These are phyloP conservation scores for Pseudopyrenochaeta lycopersici DNA, from an alignment of 2,329 filamentous ascomycete genomes.

Conservation along the genomic window DNA sequence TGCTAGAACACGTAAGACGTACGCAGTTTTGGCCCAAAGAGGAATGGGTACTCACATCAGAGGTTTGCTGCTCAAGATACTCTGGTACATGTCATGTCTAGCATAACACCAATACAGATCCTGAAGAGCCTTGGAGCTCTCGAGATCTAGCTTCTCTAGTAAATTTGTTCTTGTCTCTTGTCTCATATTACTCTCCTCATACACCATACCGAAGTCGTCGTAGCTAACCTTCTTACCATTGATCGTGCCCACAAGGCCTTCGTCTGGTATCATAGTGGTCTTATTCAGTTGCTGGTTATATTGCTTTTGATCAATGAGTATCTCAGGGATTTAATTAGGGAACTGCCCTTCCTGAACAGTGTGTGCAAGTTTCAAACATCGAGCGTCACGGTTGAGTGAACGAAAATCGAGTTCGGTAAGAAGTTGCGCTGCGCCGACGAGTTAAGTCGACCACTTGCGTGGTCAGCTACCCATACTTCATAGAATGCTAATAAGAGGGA, in stretches of 20 bases:
- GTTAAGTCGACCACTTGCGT: conserved; percentile 94
- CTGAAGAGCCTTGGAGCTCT: conserved; percentile 80
- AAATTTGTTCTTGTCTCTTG: conserved; percentile 48
- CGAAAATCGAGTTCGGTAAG: conserved; percentile 83
- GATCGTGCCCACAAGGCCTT: conserved; percentile 65
- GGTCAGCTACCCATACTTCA: conserved; percentile 93
- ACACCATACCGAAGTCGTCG: conserved; percentile 64
- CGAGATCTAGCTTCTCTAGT: conserved; percentile 66
- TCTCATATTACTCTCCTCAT: conserved; percentile 43
- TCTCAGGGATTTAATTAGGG: conserved; percentile 40
- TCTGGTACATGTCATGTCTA: conserved; percentile 94
- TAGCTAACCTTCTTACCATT: conserved; percentile 67
- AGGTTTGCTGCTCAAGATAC: conserved; percentile 83
- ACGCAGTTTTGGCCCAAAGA: neutral
- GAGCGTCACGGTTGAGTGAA: conserved; percentile 74
- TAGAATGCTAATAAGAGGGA: conserved; percentile 89
- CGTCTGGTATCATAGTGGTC: conserved; percentile 53
- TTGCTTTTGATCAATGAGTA: conserved; percentile 41
- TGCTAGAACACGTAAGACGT: conserved; percentile 60
- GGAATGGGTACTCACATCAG: conserved; percentile 75
- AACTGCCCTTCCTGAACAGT: conserved; percentile 50
- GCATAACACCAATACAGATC: conserved; percentile 97
- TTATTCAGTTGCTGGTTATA: conserved; percentile 53
- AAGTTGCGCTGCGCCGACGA: conserved; percentile 83
- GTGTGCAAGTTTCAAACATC: conserved; percentile 67